phyloP scores from a whole-genome alignment of 305 asterid genomes.

The Plantago lanceolata region DNA sequence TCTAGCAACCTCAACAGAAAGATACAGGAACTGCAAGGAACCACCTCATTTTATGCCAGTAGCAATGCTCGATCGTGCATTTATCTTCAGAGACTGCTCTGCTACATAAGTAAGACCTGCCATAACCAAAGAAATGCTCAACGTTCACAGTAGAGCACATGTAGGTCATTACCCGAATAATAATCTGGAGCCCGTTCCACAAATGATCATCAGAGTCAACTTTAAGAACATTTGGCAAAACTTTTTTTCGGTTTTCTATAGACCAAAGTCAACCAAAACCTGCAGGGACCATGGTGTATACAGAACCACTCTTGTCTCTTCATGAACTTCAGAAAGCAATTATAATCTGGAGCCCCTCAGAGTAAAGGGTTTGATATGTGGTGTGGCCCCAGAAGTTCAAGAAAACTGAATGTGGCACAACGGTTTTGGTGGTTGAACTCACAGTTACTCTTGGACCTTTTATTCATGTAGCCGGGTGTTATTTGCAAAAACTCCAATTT shows the following conservation, averaged over 20 bases:
- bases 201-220: neutral
- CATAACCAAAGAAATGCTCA: constrained; percentile 23
- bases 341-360: neutral
- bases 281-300: neutral
- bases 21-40: neutral
- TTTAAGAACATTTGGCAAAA: too few relatives aligned
- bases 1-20: neutral
- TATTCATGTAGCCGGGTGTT: neutral
- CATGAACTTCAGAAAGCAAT: neutral
- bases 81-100: constrained; percentile 83
- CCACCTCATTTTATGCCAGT: constrained; percentile 52
- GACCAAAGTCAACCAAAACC: neutral
- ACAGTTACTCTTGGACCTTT: neutral
- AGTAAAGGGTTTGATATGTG: neutral
- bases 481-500: neutral
- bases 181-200: neutral
- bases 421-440: neutral
- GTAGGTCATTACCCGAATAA: neutral
- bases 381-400: neutral
- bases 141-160: constrained; percentile 13
- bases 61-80: constrained; percentile 85
- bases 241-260: neutral
- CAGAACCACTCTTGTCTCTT: neutral
- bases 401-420: neutral
- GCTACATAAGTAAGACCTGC: constrained; percentile 76